These are phyloP conservation scores for Penicillium sp. DNA, from an alignment of 2,329 filamentous ascomycete genomes.

Conservation along the genomic window DNA sequence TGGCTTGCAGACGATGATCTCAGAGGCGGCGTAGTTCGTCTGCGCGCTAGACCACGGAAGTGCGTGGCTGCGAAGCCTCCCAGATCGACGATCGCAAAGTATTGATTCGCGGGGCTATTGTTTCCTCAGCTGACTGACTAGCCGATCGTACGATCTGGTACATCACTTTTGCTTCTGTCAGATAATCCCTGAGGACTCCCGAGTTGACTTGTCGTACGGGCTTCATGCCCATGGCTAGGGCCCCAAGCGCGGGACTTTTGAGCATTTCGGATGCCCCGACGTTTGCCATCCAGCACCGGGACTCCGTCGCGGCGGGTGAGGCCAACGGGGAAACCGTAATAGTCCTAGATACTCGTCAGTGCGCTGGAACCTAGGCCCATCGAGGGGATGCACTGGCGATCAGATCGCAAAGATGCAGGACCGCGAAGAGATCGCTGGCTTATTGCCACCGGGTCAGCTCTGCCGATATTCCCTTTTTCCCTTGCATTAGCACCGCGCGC, in stretches of 20 bases:
- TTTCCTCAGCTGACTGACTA: conserved; percentile 5
- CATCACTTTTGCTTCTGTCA: conserved; percentile 2
- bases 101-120: conserved; percentile 1
- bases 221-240: conserved; percentile 6
- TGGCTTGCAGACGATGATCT: conserved; percentile 9
- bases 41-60: neutral
- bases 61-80: conserved; percentile 3
- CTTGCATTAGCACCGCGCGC: conserved; percentile 20
- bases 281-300: conserved; percentile 4
- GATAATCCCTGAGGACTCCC: conserved; percentile 3
- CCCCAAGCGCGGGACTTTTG: conserved; percentile 8
- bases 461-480: conserved; percentile 20
- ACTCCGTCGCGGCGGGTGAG: conserved; percentile 5
- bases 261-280: conserved; percentile 3
- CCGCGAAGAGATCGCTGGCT: conserved; percentile 10
- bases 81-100: conserved; percentile 10
- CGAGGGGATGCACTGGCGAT: conserved; percentile 11
- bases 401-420: conserved; percentile 14
- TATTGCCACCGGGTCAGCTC: conserved; percentile 23
- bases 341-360: conserved; percentile 12
- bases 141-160: conserved; percentile 7
- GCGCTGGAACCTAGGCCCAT: conserved; percentile 8
- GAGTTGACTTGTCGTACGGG: neutral
- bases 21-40: conserved; percentile 6
- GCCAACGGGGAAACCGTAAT: neutral